Conservation (phyloP, 106 monocot genomes). For the Xerophyta viscosa region DNA sequence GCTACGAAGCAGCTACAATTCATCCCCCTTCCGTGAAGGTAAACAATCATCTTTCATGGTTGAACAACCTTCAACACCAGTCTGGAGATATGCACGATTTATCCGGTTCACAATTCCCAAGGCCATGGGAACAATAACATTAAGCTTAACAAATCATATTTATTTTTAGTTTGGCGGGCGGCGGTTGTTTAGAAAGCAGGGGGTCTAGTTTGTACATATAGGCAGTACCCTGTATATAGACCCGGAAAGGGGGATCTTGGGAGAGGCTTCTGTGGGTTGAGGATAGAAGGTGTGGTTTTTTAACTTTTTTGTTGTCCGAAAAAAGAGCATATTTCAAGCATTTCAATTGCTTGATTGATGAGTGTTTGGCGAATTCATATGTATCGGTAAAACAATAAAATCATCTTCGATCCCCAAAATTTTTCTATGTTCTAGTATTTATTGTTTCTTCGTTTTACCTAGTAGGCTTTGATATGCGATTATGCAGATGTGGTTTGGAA, state of each 20-base stretch:
- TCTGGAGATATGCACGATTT: constrained; percentile 17
- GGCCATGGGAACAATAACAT: constrained; percentile 24
- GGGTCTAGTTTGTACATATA: not conserved
- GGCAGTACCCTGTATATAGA: constrained; percentile 1
- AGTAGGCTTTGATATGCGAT: no score
- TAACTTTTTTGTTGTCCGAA: not conserved
- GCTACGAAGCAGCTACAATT: constrained; percentile 1
- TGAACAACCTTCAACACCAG: constrained; percentile 20
- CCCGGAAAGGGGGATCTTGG: not conserved
- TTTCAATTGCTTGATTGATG: no score
- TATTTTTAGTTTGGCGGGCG: no score
- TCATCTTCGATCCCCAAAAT: no score
- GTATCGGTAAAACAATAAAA: no score
- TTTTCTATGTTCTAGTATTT: no score
- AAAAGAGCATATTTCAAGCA: no score
- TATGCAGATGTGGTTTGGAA: no score
- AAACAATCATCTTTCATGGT: constrained; percentile 8
- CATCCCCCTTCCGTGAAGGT: constrained; percentile 4
- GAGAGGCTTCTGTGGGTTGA: not conserved
- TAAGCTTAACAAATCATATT: not conserved
- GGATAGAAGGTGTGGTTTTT: not conserved
- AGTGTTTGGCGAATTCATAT: no score
- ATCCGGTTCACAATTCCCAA: constrained; percentile 4
- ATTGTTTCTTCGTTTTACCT: no score
- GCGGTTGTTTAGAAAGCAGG: not conserved